Percentiles rank a stretch among this genome's conserved stretches.
Evolutionary conservation across 208 protist genomes (phyloP).

Genomic region (Kentomonas sorsogonicus): DNA sequence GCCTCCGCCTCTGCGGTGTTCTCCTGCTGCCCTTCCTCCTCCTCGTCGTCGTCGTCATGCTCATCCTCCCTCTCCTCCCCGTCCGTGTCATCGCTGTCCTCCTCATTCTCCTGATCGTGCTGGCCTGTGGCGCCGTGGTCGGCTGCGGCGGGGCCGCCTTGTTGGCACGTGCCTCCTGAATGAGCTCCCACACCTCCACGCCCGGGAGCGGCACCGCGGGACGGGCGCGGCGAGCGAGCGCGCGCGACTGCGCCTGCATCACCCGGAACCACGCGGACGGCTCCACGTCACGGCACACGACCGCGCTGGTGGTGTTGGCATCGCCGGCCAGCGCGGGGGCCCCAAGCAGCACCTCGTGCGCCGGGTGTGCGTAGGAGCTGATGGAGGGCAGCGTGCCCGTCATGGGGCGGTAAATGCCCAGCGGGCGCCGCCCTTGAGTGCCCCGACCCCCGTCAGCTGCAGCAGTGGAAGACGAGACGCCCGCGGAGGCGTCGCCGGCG

Average conservation of each 20-base stretch:
- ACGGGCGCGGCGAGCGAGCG: constrained; percentile 23
- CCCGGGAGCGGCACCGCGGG: constrained; percentile 55
- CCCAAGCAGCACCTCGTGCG: constrained; percentile 12
- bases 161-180: constrained; percentile 16
- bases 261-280: constrained; percentile 56
- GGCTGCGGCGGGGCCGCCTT: constrained; percentile 4
- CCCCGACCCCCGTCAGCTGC: background rate
- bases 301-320: background rate
- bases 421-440: background rate
- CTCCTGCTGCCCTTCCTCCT: background rate
- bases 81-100: background rate
- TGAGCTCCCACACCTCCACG: constrained; percentile 24
- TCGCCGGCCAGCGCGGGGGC: constrained; percentile 4
- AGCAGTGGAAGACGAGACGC: no score
- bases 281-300: constrained; percentile 13
- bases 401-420: constrained; percentile 64
- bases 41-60: background rate
- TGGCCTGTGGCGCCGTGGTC: background rate
- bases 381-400: constrained; percentile 75
- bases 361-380: constrained; percentile 16
- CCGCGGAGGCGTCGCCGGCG: background rate
- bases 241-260: constrained; percentile 39
- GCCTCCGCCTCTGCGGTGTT: constrained; percentile 16
- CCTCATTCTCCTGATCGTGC: background rate
- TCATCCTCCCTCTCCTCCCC: background rate